phyloP scores from a whole-genome alignment of 139 green algal genomes.

The Pedinophyceae sp. region DNA sequence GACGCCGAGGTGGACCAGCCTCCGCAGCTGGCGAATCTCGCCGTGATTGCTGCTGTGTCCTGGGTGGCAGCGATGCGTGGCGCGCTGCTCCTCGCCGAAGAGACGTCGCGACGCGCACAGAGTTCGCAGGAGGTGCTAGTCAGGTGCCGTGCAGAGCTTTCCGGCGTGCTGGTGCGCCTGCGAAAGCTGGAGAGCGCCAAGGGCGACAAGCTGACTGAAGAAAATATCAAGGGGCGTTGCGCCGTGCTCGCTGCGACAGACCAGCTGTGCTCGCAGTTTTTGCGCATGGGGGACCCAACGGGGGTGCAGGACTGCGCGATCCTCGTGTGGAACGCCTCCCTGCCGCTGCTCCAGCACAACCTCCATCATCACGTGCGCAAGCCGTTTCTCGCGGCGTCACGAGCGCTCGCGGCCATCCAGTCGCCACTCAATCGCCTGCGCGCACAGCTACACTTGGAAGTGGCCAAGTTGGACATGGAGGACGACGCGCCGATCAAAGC shows the following conservation, averaged over 20 bases:
- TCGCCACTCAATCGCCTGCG: constrained; percentile 26
- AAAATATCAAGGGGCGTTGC: background rate
- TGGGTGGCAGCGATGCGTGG: no score
- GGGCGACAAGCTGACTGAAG: background rate
- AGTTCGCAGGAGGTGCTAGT: background rate
- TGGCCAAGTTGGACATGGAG: constrained; percentile 31
- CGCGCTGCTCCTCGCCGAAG: no score
- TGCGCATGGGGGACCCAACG: constrained; percentile 23
- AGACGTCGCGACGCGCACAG: background rate
- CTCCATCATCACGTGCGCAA: constrained; percentile 21
- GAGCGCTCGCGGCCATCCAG: constrained; percentile 26
- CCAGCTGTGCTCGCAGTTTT: constrained; percentile 2
- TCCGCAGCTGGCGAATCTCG: no score
- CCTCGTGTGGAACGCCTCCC: constrained; percentile 37
- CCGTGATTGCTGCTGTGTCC: no score
- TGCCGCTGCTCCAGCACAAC: constrained; percentile 34
- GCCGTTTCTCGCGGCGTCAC: constrained; percentile 26
- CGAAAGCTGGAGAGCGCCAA: constrained; percentile 1
- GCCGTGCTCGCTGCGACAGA: background rate
- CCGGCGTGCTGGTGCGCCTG: constrained; percentile 1
- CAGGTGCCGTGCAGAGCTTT: background rate
- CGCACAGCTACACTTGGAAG: constrained; percentile 36
- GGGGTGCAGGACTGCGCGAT: constrained; percentile 31
- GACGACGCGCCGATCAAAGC: constrained; percentile 38
- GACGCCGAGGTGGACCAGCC: background rate